phyloP scores from a whole-genome alignment of 1,139 yeast genomes.

The Komagataea norvegica region DNA sequence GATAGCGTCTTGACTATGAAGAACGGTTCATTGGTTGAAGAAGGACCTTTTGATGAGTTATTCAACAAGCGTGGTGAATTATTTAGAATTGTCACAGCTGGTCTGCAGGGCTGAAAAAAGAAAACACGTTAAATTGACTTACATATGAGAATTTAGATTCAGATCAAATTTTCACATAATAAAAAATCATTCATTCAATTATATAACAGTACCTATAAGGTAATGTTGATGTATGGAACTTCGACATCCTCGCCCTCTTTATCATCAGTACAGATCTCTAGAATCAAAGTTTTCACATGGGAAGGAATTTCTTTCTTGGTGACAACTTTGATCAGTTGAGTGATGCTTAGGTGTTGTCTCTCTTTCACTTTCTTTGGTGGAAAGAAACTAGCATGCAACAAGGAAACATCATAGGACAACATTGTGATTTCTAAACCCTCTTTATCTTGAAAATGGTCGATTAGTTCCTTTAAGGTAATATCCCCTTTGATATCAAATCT shows the following conservation, averaged over 20 bases:
- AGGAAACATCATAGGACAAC: constrained; percentile 88
- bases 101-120: constrained; percentile 7
- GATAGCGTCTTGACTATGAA: constrained; percentile 40
- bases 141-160: too few relatives aligned
- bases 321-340: constrained; percentile 73
- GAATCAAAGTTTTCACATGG: constrained; percentile 69
- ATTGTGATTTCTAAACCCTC: constrained; percentile 86
- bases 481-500: constrained; percentile 81
- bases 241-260: constrained; percentile 92
- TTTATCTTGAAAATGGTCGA: constrained; percentile 70
- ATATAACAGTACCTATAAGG: constrained; percentile 34
- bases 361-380: constrained; percentile 88
- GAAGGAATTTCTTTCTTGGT: constrained; percentile 79
- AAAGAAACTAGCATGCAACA: constrained; percentile 88
- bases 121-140: too few relatives aligned
- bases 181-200: background rate
- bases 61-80: constrained; percentile 23
- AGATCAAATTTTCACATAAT: too few relatives aligned
- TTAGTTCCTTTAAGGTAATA: constrained; percentile 67
- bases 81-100: constrained; percentile 25
- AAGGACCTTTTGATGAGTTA: constrained; percentile 32
- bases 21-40: constrained; percentile 41
- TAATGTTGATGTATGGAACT: constrained; percentile 76
- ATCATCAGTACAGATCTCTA: constrained; percentile 93
- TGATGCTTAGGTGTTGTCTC: constrained; percentile 60